phyloP scores from a whole-genome alignment of 768 basidiomycete species.

The Asterophora lycoperdoides region DNA sequence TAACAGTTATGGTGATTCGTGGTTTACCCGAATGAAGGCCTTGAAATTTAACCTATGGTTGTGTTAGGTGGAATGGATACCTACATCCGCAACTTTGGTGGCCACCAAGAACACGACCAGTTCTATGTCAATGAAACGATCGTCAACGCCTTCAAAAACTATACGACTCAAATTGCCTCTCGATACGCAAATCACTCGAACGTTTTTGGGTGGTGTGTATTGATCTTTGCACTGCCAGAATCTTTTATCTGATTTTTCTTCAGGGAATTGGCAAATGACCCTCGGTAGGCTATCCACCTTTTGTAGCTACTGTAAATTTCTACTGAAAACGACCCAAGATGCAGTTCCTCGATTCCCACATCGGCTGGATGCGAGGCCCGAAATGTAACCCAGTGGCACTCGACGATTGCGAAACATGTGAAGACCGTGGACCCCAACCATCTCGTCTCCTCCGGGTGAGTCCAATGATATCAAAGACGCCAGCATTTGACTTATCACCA shows the following conservation, averaged over 20 bases:
- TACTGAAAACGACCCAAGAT: conserved; percentile 32
- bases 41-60: background rate
- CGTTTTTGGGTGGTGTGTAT: conserved; percentile 47
- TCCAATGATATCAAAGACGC: background rate
- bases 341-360: conserved; percentile 49
- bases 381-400: conserved; percentile 57
- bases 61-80: conserved; percentile 60
- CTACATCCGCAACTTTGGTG: conserved; percentile 51
- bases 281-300: conserved; percentile 35
- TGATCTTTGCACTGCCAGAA: background rate
- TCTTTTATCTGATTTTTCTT: conserved; percentile 16
- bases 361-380: conserved; percentile 41
- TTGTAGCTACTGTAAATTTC: no score
- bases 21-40: background rate
- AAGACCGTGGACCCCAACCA: conserved; percentile 55
- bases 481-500: background rate
- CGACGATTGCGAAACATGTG: conserved; percentile 41
- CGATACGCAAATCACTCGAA: conserved; percentile 52
- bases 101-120: conserved; percentile 45
- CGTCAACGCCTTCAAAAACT: conserved; percentile 51
- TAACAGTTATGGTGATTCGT: conserved; percentile 54
- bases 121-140: conserved; percentile 54
- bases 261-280: conserved; percentile 67
- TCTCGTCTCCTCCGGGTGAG: conserved; percentile 59
- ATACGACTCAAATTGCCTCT: conserved; percentile 47